A percentile compares a stretch with the other conserved stretches of the same genome.
These are phyloP conservation scores for Tricholoma bakamatsutake DNA, from an alignment of 768 basidiomycete species.

Conservation along the genomic window DNA sequence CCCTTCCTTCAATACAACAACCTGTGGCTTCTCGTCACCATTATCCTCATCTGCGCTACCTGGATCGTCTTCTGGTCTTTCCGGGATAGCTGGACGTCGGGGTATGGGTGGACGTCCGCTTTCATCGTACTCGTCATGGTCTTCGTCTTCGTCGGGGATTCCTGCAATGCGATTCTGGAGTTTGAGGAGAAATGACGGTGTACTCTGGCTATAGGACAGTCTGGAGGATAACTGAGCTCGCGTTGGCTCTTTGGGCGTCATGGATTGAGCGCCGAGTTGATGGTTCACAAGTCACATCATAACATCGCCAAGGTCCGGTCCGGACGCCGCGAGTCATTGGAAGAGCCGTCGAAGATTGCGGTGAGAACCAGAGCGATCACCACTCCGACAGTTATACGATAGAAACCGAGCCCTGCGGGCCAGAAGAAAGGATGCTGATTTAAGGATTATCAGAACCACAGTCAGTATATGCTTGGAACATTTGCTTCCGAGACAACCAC, in stretches of 20 bases:
- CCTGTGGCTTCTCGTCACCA: slow-evolving; percentile 78
- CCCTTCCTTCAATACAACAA: slow-evolving; percentile 84
- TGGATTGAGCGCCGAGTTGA: slow-evolving; percentile 7
- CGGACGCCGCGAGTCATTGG: background rate
- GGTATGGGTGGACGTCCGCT: slow-evolving; percentile 73
- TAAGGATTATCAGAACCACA: too few species aligned
- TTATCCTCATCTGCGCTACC: slow-evolving; percentile 71
- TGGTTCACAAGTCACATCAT: background rate
- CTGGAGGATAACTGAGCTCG: slow-evolving; percentile 67
- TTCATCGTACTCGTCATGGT: slow-evolving; percentile 56
- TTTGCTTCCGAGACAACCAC: background rate
- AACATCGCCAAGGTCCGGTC: background rate
- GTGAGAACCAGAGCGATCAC: too few species aligned
- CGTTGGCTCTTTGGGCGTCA: slow-evolving; percentile 60
- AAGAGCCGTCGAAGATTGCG: too few species aligned
- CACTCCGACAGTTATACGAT: too few species aligned
- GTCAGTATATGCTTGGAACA: too few species aligned
- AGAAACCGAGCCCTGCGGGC: too few species aligned
- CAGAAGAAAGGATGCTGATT: too few species aligned
- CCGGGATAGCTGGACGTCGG: slow-evolving; percentile 63
- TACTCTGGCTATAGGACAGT: slow-evolving; percentile 54
- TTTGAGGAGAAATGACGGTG: slow-evolving; percentile 61
- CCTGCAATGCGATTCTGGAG: slow-evolving; percentile 62
- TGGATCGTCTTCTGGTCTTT: slow-evolving; percentile 59
- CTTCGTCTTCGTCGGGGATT: slow-evolving; percentile 35